phyloP scores from a whole-genome alignment of 1,139 yeast species.

The Debaryomyces fabryi region DNA sequence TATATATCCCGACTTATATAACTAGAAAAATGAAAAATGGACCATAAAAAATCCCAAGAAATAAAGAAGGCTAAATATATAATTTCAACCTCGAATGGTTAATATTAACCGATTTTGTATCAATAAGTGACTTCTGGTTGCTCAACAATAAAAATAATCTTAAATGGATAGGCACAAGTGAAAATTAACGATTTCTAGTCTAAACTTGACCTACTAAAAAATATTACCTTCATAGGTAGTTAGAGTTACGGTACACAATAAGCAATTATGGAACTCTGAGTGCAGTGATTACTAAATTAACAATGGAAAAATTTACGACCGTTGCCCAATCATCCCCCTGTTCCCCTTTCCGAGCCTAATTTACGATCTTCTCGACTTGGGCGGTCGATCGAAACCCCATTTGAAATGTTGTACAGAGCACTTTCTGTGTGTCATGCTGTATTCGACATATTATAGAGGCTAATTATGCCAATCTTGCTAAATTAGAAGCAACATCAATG shows the following conservation, averaged over 20 bases:
- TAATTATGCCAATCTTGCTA: not conserved
- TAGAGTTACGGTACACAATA: slow-evolving; percentile 3
- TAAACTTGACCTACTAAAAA: slow-evolving; percentile 6
- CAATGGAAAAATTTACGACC: not conserved
- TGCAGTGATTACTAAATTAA: not conserved
- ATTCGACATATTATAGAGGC: not conserved
- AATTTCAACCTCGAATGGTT: not conserved
- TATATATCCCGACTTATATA: not conserved
- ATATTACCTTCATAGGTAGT: slow-evolving; percentile 5
- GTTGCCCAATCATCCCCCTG: not conserved
- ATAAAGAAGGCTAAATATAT: not conserved
- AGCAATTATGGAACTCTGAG: not conserved
- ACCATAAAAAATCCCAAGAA: not conserved
- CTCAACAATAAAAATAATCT: slow-evolving; percentile 5
- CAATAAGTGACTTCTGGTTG: slow-evolving; percentile 1
- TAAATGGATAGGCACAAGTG: not conserved
- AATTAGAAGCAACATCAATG: not conserved
- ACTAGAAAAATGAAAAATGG: slow-evolving; percentile 4
- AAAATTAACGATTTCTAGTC: slow-evolving; percentile 7
- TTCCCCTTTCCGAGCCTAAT: not conserved
- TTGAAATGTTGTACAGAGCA: not conserved
- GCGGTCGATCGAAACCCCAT: not conserved
- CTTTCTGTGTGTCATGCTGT: not conserved
- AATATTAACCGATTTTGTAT: not conserved
- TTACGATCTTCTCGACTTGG: not conserved